These are phyloP conservation scores for Pseudognaphalium luteoalbum DNA, from an alignment of 129 eudicot species.

Conservation along the genomic window DNA sequence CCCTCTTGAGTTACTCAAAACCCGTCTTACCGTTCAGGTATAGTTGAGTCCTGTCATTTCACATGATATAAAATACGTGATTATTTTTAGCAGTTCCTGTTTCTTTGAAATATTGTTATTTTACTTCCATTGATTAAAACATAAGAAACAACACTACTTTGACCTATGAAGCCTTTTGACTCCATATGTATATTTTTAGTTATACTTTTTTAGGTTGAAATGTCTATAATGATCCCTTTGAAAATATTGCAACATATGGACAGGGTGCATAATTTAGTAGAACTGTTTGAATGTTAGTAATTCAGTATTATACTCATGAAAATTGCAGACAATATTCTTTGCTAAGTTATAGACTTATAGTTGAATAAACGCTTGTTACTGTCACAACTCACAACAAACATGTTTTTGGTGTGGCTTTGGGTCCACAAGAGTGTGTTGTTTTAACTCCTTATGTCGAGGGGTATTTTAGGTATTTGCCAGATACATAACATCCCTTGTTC, in stretches of 20 bases:
- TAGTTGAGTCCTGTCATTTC: neutral
- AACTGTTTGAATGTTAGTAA: neutral
- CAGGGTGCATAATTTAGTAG: neutral
- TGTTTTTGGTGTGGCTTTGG: too few species aligned
- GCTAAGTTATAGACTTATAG: neutral
- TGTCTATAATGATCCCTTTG: neutral
- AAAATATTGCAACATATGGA: neutral
- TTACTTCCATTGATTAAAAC: neutral
- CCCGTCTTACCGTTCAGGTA: conserved; percentile 90
- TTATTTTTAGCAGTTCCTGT: too few species aligned
- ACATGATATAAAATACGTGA: too few species aligned
- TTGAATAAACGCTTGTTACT: neutral
- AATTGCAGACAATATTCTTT: too few species aligned
- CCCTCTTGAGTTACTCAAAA: conserved; percentile 89
- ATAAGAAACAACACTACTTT: neutral
- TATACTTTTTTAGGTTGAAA: neutral
- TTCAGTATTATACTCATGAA: neutral
- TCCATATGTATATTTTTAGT: neutral
- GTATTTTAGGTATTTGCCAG: too few species aligned
- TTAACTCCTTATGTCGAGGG: too few species aligned
- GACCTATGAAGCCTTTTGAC: neutral
- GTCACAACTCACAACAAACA: too few species aligned
- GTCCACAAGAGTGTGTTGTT: too few species aligned
- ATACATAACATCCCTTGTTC: too few species aligned
- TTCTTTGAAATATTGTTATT: too few species aligned